Evolutionary conservation across 202 grass and related monocot genomes (phyloP).

Genomic region (Setaria viridis): DNA sequence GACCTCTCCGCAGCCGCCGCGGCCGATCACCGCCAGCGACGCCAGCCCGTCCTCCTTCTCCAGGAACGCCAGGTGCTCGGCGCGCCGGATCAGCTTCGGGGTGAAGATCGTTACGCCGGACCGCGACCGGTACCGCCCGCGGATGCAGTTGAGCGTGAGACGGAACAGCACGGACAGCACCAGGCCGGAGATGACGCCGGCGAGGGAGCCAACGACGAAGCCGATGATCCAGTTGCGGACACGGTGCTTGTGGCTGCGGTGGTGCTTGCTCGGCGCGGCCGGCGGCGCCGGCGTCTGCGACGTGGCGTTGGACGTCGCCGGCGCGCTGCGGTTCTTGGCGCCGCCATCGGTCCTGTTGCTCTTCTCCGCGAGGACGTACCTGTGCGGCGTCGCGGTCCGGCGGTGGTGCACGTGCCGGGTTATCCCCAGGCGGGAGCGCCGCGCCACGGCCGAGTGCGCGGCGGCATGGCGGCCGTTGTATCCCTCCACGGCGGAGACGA

Average conservation of each 20-base stretch:
- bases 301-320: not conserved
- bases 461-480: conserved; percentile 12
- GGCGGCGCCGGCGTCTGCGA: not conserved
- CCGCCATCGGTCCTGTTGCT: not conserved
- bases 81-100: conserved; percentile 64
- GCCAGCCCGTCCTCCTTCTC: conserved; percentile 76
- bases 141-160: conserved; percentile 66
- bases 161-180: conserved; percentile 64
- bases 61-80: conserved; percentile 74
- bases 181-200: conserved; percentile 59
- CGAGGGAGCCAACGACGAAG: conserved; percentile 55
- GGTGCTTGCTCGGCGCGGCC: not conserved
- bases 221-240: conserved; percentile 77
- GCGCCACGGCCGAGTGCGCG: not conserved
- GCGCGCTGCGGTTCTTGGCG: not conserved
- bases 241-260: conserved; percentile 40
- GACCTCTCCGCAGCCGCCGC: conserved; percentile 87
- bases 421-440: conserved; percentile 3
- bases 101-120: conserved; percentile 71
- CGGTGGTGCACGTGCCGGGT: conserved; percentile 28
- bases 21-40: conserved; percentile 67
- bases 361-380: conserved; percentile 49
- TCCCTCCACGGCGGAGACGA: conserved; percentile 13
- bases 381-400: conserved; percentile 20
- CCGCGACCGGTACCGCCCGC: conserved; percentile 53